Evolutionary conservation across 2,329 filamentous ascomycete genomes (phyloP).

Genomic region (Monosporascus ibericus): DNA sequence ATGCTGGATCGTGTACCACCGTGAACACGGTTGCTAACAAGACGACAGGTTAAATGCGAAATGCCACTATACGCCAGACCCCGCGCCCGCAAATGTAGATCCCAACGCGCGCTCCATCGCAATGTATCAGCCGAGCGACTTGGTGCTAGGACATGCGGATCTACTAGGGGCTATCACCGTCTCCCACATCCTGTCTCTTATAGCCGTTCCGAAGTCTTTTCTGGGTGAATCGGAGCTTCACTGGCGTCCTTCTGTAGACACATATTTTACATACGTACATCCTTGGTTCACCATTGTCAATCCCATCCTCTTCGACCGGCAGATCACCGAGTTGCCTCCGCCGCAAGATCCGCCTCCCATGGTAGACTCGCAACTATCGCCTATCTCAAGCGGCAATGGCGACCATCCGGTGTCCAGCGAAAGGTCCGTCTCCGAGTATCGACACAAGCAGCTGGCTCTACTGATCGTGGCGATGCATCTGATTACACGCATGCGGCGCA

Average conservation of each 20-base stretch:
- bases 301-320: constrained; percentile 30
- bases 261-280: constrained; percentile 36
- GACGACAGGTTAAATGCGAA: constrained; percentile 24
- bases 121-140: constrained; percentile 24
- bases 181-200: constrained; percentile 32
- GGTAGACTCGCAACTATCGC: constrained; percentile 13
- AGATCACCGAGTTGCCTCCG: constrained; percentile 18
- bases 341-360: constrained; percentile 11
- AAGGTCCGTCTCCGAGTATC: constrained; percentile 8
- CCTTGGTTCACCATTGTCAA: constrained; percentile 36
- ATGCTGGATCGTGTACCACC: no score
- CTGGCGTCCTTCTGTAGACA: constrained; percentile 31
- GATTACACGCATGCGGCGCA: constrained; percentile 32
- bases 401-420: constrained; percentile 8
- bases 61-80: constrained; percentile 26
- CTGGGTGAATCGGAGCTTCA: constrained; percentile 19
- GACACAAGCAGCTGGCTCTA: constrained; percentile 28
- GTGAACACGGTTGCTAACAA: neutral
- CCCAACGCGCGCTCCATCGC: constrained; percentile 19
- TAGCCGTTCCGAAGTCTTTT: constrained; percentile 22
- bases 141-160: constrained; percentile 20
- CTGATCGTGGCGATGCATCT: constrained; percentile 38
- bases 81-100: constrained; percentile 15
- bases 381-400: constrained; percentile 9
- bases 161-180: constrained; percentile 29